phyloP scores from a whole-genome alignment of 768 basidiomycete species.

The Mycena leptocephala region DNA sequence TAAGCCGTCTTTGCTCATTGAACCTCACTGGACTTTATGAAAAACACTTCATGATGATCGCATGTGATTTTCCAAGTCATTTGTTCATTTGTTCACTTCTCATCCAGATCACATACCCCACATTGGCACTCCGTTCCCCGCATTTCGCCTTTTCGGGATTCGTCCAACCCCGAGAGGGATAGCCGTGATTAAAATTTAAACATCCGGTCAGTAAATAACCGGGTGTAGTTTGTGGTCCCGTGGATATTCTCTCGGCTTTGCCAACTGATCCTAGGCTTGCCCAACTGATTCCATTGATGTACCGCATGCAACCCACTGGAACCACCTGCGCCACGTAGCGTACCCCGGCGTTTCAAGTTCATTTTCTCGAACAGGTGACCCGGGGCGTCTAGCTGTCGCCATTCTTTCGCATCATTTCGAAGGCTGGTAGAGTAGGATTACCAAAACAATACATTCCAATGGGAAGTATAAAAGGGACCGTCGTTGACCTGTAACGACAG shows the following conservation, averaged over 20 bases:
- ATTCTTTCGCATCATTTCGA: conserved; percentile 8
- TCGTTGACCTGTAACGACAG: not conserved
- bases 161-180: not conserved
- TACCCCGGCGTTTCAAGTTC: not conserved
- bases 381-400: not conserved
- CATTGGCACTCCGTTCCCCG: not conserved
- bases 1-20: no score
- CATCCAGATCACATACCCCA: not conserved
- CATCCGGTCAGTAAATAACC: not conserved
- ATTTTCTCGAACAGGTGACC: conserved; percentile 3
- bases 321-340: no score
- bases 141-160: conserved; percentile 18
- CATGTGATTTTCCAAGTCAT: not conserved
- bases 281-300: not conserved
- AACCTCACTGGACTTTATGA: no score
- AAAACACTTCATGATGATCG: not conserved
- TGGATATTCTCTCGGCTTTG: not conserved
- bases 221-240: not conserved
- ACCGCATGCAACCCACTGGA: not conserved
- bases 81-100: not conserved
- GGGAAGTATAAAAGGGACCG: conserved; percentile 4
- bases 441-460: not conserved
- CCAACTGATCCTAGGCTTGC: not conserved
- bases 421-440: not conserved
- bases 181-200: not conserved